phyloP scores from a whole-genome alignment of 2,329 filamentous ascomycete genomes.

The Aspergillus piperis region DNA sequence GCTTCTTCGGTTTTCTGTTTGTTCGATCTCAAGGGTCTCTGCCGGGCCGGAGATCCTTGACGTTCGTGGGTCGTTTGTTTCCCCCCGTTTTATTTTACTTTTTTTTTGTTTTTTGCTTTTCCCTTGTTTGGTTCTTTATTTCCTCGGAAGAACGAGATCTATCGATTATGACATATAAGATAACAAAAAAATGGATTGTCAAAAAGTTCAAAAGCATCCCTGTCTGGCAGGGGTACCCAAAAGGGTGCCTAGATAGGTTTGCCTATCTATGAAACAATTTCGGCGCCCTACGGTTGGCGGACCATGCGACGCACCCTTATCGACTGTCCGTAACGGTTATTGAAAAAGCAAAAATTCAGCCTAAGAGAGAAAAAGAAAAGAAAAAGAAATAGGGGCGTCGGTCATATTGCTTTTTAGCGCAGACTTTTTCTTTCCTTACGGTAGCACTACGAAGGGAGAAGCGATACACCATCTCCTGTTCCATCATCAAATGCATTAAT shows the following conservation, averaged over 20 bases:
- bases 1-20: not conserved
- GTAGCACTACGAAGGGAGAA: not conserved
- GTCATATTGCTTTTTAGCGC: not conserved
- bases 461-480: not conserved
- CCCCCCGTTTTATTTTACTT: not conserved
- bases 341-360: not conserved
- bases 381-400: not conserved
- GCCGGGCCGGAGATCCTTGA: not conserved
- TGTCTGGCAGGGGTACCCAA: not conserved
- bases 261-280: not conserved
- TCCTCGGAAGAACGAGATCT: not conserved
- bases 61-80: not conserved
- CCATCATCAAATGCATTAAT: not conserved
- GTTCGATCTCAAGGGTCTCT: not conserved
- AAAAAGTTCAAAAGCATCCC: not conserved
- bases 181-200: not conserved
- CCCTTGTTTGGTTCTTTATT: not conserved
- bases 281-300: not conserved
- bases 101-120: too few relatives aligned
- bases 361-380: too few relatives aligned
- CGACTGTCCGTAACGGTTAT: not conserved
- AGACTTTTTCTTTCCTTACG: not conserved
- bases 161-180: not conserved
- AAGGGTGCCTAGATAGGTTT: not conserved
- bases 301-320: conserved; percentile 1